Evolutionary conservation across 2,329 filamentous ascomycete genomes (phyloP).

Genomic region (Chaetomium globosum): DNA sequence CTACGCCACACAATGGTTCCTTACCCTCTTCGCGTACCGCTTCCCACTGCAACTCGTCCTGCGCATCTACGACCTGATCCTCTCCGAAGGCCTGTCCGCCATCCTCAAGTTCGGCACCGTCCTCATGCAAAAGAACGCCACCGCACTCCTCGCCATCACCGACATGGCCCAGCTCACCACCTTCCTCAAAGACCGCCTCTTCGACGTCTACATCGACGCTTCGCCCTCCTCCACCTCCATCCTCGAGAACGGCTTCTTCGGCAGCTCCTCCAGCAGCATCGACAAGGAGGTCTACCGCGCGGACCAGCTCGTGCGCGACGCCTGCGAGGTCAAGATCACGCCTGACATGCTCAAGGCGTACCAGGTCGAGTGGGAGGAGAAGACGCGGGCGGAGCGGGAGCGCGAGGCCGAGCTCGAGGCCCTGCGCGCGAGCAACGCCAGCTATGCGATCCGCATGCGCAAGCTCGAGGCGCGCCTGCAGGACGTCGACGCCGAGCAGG

Average conservation of each 20-base stretch:
- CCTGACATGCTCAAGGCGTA: conserved; percentile 81
- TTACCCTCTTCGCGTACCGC: conserved; percentile 96
- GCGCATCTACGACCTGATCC: conserved; percentile 91
- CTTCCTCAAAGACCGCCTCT: conserved; percentile 90
- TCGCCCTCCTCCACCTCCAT: conserved; percentile 90
- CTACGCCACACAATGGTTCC: conserved; percentile 98
- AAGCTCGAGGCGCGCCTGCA: conserved; percentile 85
- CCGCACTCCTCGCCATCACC: conserved; percentile 75
- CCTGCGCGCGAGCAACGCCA: conserved; percentile 67
- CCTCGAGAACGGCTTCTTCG: conserved; percentile 95
- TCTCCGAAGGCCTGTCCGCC: conserved; percentile 89
- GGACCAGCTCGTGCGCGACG: conserved; percentile 89
- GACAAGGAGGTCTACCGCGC: conserved; percentile 97
- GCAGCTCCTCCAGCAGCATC: conserved; percentile 80
- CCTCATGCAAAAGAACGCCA: conserved; percentile 91
- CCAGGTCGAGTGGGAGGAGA: conserved; percentile 88
- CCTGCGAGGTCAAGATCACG: conserved; percentile 83
- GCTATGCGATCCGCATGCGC: conserved; percentile 75
- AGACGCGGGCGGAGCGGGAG: conserved; percentile 77
- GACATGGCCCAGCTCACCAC: conserved; percentile 89
- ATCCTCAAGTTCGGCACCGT: conserved; percentile 94
- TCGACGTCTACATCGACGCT: conserved; percentile 96
- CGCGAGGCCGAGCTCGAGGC: conserved; percentile 79
- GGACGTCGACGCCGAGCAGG: conserved; percentile 85
- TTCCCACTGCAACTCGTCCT: conserved; percentile 96